Evolutionary conservation across 2,329 filamentous ascomycete genomes (phyloP).

Genomic region (Dothideomycetes sp.): DNA sequence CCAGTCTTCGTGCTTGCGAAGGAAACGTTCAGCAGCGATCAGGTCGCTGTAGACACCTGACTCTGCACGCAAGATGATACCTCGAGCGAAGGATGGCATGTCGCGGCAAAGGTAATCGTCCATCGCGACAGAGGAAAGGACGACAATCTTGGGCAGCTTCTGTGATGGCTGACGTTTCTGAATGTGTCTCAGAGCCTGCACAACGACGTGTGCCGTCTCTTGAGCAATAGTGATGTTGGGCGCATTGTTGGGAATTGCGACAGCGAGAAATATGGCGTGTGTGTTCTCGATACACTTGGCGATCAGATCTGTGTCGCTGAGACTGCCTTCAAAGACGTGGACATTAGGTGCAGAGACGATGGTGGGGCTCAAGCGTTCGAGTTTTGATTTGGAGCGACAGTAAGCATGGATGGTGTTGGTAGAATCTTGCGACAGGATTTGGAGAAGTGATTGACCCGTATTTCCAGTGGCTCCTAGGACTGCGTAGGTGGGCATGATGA

Average conservation of each 20-base stretch:
- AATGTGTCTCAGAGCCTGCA: conserved; percentile 28
- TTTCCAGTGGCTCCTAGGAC: conserved; percentile 27
- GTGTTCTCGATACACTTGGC: conserved; percentile 27
- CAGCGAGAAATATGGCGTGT: conserved; percentile 33
- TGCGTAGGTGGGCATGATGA: conserved; percentile 15
- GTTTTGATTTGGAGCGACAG: conserved; percentile 35
- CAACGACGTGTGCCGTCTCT: conserved; percentile 28
- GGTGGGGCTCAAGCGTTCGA: conserved; percentile 27
- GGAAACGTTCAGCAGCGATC: conserved; percentile 25
- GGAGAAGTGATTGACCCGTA: conserved; percentile 34
- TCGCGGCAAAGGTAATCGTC: conserved; percentile 30
- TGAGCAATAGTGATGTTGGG: conserved; percentile 32
- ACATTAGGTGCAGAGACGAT: conserved; percentile 26
- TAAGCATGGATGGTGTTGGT: conserved; percentile 32
- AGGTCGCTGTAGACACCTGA: conserved; percentile 35
- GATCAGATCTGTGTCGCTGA: conserved; percentile 32
- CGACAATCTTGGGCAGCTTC: conserved; percentile 31
- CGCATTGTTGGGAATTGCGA: conserved; percentile 37
- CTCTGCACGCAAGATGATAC: conserved; percentile 25
- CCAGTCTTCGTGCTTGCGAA: conserved; percentile 33
- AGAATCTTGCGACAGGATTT: conserved; percentile 28
- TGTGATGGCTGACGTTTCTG: conserved; percentile 5
- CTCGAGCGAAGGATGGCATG: conserved; percentile 23
- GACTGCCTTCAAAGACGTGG: conserved; percentile 34
- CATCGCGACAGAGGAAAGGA: conserved; percentile 36